Base-by-base conservation (phyloP, 495 filamentous ascomycete species). In the Platismatia glauca region DNA sequence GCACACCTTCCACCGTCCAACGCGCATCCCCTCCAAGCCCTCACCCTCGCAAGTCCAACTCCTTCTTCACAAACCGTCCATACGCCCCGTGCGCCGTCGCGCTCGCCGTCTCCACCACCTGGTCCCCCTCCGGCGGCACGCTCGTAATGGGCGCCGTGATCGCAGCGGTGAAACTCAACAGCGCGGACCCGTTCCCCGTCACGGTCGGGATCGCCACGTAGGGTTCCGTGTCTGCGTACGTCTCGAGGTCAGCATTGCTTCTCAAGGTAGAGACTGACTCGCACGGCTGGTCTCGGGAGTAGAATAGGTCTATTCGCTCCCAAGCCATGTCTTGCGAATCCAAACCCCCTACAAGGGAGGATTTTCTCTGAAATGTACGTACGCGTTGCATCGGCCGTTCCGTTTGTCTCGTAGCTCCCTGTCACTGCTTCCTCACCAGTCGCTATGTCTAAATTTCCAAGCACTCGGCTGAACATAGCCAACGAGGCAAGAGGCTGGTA, bases 321-420 rank as follows among this genome's bases (percentile, higher is more conserved):
- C n/a, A n/a, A n/a, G n/a, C n/a, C n/a, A n/a, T n/a, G n/a, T n/a
- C n/a, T n/a, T n/a, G n/a, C n/a, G n/a, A n/a, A n/a, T n/a, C n/a
- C n/a, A n/a, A n/a, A n/a, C n/a, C n/a, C n/a, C n/a, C n/a, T n/a
- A n/a, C n/a, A n/a, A n/a, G n/a, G n/a, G n/a, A n/a, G n/a, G n/a
- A n/a, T n/a, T n/a, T n/a, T n/a, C n/a, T n/a, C n/a, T n/a, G n/a
- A n/a, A n/a, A n/a, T n/a, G n/a, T n/a, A n/a, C n/a, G n/a, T 84
- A 71, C 85, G 82, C 37, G 82, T 86, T 9, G 81, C 77, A 55
- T 72, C 76, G 0, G 76, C 73, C 7, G 72, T 70, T 1, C 83
- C 83, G 44, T 72, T 69, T 0, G 77, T 81, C 34, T 68, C 72
- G 60, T 77, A 80, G 27, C 73, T 76, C 0, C 72, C 63, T 38